Conservation (phyloP, 192 early-diverging fungal genomes). For the Backusella psychrophila region DNA sequence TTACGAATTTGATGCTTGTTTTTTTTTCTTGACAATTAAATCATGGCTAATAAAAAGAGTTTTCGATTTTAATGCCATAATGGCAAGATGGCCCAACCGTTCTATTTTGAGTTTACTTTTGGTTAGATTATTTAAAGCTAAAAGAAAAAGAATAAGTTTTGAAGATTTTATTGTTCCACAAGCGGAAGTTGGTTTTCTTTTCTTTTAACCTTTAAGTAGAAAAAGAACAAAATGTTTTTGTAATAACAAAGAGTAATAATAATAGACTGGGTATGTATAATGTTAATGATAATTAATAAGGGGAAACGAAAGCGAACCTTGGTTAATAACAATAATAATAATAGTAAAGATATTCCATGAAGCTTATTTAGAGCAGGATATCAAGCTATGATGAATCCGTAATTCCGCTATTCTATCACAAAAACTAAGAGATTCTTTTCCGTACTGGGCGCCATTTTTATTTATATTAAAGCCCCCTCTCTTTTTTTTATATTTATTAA, state of each 20-base stretch:
- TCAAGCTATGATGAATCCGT: no score
- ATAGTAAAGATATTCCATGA: no score
- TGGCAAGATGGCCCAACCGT: conserved; percentile 1
- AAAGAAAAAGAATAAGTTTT: not conserved
- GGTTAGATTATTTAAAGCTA: not conserved
- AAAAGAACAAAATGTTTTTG: not conserved
- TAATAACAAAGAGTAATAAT: not conserved
- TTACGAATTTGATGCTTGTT: no score
- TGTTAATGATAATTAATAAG: not conserved
- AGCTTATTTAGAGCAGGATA: no score
- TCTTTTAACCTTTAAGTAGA: not conserved
- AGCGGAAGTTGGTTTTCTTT: not conserved
- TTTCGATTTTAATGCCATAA: not conserved
- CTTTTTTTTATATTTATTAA: no score
- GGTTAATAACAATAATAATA: no score
- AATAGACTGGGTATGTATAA: not conserved
- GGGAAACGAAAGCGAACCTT: no score
- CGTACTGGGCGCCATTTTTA: no score
- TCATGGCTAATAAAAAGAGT: not conserved
- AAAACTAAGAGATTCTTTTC: no score
- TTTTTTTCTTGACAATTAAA: no score
- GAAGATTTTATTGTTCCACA: not conserved
- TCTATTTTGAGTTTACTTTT: not conserved
- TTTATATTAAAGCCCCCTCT: no score
- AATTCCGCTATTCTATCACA: no score